Base-by-base conservation (phyloP, 805 yeast genomes). In the Yamadazyma kitorensis region DNA sequence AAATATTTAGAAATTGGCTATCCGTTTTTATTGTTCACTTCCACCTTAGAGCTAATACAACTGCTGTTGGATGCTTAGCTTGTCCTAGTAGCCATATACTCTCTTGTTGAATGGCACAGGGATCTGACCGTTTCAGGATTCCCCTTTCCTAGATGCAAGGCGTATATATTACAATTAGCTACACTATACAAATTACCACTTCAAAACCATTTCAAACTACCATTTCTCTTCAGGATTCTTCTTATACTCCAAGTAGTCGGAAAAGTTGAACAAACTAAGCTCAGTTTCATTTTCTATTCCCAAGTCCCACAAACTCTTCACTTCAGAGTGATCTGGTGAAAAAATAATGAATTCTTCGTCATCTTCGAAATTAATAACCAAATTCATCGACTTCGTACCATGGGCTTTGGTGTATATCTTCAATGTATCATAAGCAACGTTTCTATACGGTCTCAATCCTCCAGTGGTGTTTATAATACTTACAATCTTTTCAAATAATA, bases 401-500 rank as follows among this genome's bases (percentile, higher is more conserved):
- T 91, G 98, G 0, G 98, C 98, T 54, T 87, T 88, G 18, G 96
- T 84, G 61, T 93, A 93, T 5, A 93, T 72, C 58, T 93, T 93
- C 37, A 91, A 56, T 0, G 89, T 69, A 52, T 91, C 85, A 43
- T 78, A 84, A 0, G 61, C 67, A 7, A 86, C 85, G 40, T 72
- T 84, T 51, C 97, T 72, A 58, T 79, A 89, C 2, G 98, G 95
- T 50, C 96, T 72, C 39, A 80, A 75, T 0, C 76, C 78, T 5
- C 93, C 87, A 10, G 77, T 70, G 4, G 82, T 73, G 38, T 62
- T 57, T 31, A 76, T 71, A 8, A 59, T 55, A 4, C 70, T 46
- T 26, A 64, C 47, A 7, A 82, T 64, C 39, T 64, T 66, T 13
- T 75, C 78, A 22, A 82, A 69, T 14, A 93, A 64, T 45, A 78